Percentiles rank a stretch among this genome's conserved stretches.
Conservation (phyloP, 1,284 basidiomycete genomes). For the Ustilago hordei region DNA sequence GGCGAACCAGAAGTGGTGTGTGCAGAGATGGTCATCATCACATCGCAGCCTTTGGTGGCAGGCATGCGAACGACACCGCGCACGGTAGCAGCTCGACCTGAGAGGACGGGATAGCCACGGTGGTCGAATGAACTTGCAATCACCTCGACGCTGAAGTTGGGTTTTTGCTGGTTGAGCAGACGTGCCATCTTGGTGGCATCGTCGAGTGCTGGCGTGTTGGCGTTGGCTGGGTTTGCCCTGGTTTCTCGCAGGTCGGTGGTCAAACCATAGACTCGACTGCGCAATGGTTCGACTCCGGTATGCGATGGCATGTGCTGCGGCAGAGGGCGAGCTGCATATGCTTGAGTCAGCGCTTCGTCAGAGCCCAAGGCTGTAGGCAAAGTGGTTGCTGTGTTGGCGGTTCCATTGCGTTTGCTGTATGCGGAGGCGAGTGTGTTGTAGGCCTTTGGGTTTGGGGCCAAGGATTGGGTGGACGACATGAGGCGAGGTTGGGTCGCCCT, state of each 20-base stretch:
- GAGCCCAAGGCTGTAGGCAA: constrained; percentile 21
- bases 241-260: constrained; percentile 44
- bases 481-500: constrained; percentile 10
- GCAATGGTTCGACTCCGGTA: constrained; percentile 7
- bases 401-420: constrained; percentile 42
- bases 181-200: constrained; percentile 34
- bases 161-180: constrained; percentile 37
- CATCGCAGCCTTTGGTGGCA: constrained; percentile 50
- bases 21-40: constrained; percentile 61
- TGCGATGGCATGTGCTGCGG: constrained; percentile 28
- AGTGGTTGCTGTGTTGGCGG: constrained; percentile 22
- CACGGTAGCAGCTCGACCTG: constrained; percentile 51
- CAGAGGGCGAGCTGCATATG: constrained; percentile 14
- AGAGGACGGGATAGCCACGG: constrained; percentile 58
- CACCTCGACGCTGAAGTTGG: constrained; percentile 62
- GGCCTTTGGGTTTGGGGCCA: constrained; percentile 20
- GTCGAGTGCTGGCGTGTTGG: constrained; percentile 22
- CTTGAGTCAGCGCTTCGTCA: constrained; percentile 15
- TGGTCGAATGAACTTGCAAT: constrained; percentile 55
- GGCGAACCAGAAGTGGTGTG: constrained; percentile 59
- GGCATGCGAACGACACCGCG: constrained; percentile 53
- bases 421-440: constrained; percentile 42
- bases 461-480: constrained; percentile 35
- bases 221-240: constrained; percentile 10
- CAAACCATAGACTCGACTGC: constrained; percentile 49